A percentile compares a stretch with the other conserved stretches of the same genome.
Conservation (phyloP, 805 yeast genomes). For the Sugiyamaella floridensis region DNA sequence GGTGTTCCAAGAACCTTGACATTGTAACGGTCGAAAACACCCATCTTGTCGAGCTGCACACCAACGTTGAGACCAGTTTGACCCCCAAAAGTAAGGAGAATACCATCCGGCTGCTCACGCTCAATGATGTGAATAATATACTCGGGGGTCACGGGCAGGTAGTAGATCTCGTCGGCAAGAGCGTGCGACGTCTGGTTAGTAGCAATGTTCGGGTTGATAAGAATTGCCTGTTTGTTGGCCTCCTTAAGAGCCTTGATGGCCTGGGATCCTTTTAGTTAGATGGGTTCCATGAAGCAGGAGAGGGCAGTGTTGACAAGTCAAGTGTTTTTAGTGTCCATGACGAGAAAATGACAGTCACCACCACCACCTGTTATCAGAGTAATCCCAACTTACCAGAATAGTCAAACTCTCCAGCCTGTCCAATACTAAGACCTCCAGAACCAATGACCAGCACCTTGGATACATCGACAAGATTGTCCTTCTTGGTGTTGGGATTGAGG, state of each 20-base stretch:
- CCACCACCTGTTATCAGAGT: not conserved
- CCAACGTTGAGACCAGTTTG: constrained; percentile 97
- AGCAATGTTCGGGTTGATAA: constrained; percentile 93
- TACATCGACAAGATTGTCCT: constrained; percentile 59
- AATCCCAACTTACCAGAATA: constrained; percentile 52
- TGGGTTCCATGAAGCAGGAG: not conserved
- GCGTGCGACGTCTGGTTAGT: constrained; percentile 95
- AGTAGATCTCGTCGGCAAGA: constrained; percentile 91
- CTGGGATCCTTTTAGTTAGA: constrained; percentile 59
- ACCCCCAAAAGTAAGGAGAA: constrained; percentile 94
- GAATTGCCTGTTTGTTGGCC: constrained; percentile 75
- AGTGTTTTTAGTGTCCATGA: not conserved
- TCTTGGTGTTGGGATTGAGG: constrained; percentile 25
- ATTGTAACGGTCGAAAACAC: constrained; percentile 81
- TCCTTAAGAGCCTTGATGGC: constrained; percentile 94
- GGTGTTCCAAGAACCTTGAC: constrained; percentile 98
- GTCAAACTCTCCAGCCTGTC: constrained; percentile 98
- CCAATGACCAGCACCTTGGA: constrained; percentile 86
- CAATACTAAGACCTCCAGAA: constrained; percentile 94
- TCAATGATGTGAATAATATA: constrained; percentile 92
- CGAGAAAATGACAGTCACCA: not conserved
- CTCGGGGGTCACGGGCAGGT: constrained; percentile 94
- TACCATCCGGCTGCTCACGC: constrained; percentile 95
- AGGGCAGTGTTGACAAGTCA: not conserved
- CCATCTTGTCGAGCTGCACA: constrained; percentile 89